Evolutionary conservation across 2,329 filamentous ascomycete genomes (phyloP).

Genomic region (Fusarium napiforme): DNA sequence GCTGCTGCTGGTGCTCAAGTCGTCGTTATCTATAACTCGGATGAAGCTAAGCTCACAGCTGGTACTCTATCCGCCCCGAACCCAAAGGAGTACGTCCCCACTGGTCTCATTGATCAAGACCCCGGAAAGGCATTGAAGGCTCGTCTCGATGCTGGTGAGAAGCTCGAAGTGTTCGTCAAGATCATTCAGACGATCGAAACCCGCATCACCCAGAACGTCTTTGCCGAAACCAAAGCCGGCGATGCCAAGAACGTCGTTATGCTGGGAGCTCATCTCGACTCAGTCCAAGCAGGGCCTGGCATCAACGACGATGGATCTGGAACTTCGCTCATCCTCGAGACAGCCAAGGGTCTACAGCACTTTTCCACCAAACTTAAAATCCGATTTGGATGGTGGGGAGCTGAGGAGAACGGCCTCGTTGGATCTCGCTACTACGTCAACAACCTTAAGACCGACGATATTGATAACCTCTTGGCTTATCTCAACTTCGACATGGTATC

Average conservation of each 20-base stretch:
- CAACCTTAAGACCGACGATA: constrained; percentile 47
- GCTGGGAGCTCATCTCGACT: constrained; percentile 57
- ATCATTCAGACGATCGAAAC: constrained; percentile 51
- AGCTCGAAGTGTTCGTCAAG: constrained; percentile 50
- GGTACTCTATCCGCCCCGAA: constrained; percentile 44
- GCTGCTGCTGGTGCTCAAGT: constrained; percentile 46
- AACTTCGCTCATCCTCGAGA: constrained; percentile 53
- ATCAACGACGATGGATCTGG: constrained; percentile 61
- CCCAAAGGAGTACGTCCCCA: constrained; percentile 44
- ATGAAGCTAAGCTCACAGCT: constrained; percentile 45
- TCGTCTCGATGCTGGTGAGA: constrained; percentile 48
- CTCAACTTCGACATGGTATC: constrained; percentile 57
- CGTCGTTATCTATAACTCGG: constrained; percentile 48
- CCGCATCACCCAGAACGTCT: constrained; percentile 56
- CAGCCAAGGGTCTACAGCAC: constrained; percentile 53
- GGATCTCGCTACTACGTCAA: constrained; percentile 52
- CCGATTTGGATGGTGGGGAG: constrained; percentile 58
- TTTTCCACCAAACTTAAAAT: constrained; percentile 52
- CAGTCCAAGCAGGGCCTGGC: constrained; percentile 56
- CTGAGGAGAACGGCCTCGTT: constrained; percentile 56
- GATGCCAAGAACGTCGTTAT: constrained; percentile 56
- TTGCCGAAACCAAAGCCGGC: constrained; percentile 57
- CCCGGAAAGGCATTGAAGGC: constrained; percentile 44
- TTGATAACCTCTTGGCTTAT: constrained; percentile 51
- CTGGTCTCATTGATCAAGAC: constrained; percentile 47